Base-by-base conservation (phyloP, 805 yeast genomes). In the Wickerhamomyces mucosus region DNA sequence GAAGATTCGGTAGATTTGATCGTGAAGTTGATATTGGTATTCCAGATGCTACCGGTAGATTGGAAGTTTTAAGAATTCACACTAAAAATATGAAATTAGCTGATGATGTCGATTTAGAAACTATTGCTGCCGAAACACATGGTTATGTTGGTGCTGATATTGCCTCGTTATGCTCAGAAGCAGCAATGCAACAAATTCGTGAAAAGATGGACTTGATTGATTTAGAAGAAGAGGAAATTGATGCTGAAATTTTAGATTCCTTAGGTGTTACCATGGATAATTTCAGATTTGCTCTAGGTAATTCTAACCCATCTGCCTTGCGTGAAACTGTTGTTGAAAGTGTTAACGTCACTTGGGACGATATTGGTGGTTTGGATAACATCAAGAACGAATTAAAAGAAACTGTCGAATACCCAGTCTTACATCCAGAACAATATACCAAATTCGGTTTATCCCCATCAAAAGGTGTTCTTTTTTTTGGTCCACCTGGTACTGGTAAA, bases 401-500 rank as follows among this genome's bases (percentile, higher is more conserved):
- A 70, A 92, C 97, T 37, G 99, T 92, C 37, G 98, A 92, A 67
- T 92, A 92, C 59, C 99, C 99, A 24, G 98, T 92, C 33, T 69
- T 89, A 58, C 97, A 92, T 62, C 97, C 99, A 61, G 98, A 92
- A 55, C 95, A 89, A 69, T 92, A 85, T 65, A 83, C 94, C 61
- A 94, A 92, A 67, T 92, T 92, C 55, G 99, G 99, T 43, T 74
- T 92, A 58, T 78, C 97, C 8, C 98, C 99, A 34, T 78, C 98
- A 25, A 88, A 89, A 65, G 99, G 99, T 67, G 98, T 92, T 45
- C 69, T 92, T 58, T 92, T 92, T 71, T 92, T 82, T 59, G 99
- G 99, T 49, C 99, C 99, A 33, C 99, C 99, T 39, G 99, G 99
- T 82, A 92, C 97, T 39, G 98, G 98, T 86, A 92, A 92, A 67